Conservation (phyloP, 2,329 filamentous ascomycete species). For the Trichoderma breve region DNA sequence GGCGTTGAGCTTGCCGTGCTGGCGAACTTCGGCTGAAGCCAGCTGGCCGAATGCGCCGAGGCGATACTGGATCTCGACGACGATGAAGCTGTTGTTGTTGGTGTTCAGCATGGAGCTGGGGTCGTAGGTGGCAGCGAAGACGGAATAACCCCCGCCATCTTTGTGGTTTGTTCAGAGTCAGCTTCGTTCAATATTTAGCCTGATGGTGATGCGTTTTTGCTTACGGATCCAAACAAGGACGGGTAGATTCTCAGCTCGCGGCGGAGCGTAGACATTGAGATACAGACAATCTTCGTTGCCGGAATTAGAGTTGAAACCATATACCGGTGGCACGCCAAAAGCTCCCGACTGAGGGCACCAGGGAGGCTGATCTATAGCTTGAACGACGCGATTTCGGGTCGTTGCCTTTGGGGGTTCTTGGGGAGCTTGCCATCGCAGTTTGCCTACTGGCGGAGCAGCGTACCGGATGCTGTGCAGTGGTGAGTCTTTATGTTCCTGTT, state of each 20-base stretch:
- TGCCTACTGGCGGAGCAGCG: constrained; percentile 42
- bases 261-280: constrained; percentile 45
- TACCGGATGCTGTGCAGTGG: constrained; percentile 41
- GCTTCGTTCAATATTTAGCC: background rate
- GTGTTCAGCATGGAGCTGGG: constrained; percentile 29
- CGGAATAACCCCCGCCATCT: constrained; percentile 35
- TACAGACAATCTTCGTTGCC: constrained; percentile 47
- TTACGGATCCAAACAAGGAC: constrained; percentile 46
- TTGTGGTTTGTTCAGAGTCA: constrained; percentile 30
- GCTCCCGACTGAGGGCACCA: constrained; percentile 31
- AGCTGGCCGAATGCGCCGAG: constrained; percentile 47
- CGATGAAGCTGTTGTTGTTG: constrained; percentile 37
- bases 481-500: background rate
- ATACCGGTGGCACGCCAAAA: constrained; percentile 28
- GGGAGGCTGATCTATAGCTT: constrained; percentile 30
- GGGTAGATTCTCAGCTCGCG: constrained; percentile 38
- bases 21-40: constrained; percentile 41
- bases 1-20: constrained; percentile 42
- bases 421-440: constrained; percentile 44
- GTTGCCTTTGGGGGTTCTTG: constrained; percentile 1
- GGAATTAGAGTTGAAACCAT: constrained; percentile 26
- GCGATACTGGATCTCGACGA: constrained; percentile 39
- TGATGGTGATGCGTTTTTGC: background rate
- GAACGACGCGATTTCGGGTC: constrained; percentile 23
- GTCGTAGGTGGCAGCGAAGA: constrained; percentile 29